Evolutionary conservation across 2,329 filamentous ascomycete genomes (phyloP), one percentile per base, ranked within the genome.

Genomic region (Ustulina deusta): DNA sequence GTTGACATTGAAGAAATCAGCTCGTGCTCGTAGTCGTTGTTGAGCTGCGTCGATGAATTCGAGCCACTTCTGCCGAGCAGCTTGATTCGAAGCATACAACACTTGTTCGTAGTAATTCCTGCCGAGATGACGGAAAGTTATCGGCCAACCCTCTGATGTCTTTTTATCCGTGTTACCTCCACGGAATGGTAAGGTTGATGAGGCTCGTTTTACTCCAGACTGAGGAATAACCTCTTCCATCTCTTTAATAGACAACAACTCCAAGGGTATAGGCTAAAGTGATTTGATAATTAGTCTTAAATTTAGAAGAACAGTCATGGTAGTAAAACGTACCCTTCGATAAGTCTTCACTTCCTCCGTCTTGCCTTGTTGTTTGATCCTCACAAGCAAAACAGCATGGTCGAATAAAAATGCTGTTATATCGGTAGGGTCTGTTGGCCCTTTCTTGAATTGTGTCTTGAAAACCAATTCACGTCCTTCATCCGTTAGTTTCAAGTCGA

Each of bases 331-430:
- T 79, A 86, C 84, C 70, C 89, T 93, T 75, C 94, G 89, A 80
- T 98, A 98, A 0, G 97, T 96, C 78, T 97, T 96, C 69, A 97
- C 91, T 78, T 98, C 95, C 79, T 99, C 96, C 49, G 89, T 89
- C 83, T 98, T 98, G 79, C 96, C 97, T 66, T 92, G 92, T 67
- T 91, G 91, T 83, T 98, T 99, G 71, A 94, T 91, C 60, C 94
- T 89, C 71, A 97, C 96, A 46, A 99, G 86, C 40, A 99, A 85
- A 60, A 99, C 91, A 2, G 96, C 95, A 78, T 99, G 96, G 76
- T 99, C 96, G 77, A 99, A 97, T 27, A 99, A 86, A 82, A 97
- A 99, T 17, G 93, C 94, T 22, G 94, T 96, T 51, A 99, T 95
- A 75, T 98, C 95, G 0, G 91, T 89, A 54, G 89, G 91, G 78